These are phyloP conservation scores for Candida sphagnicola DNA, from an alignment of 805 yeast genomes.

Conservation along the genomic window DNA sequence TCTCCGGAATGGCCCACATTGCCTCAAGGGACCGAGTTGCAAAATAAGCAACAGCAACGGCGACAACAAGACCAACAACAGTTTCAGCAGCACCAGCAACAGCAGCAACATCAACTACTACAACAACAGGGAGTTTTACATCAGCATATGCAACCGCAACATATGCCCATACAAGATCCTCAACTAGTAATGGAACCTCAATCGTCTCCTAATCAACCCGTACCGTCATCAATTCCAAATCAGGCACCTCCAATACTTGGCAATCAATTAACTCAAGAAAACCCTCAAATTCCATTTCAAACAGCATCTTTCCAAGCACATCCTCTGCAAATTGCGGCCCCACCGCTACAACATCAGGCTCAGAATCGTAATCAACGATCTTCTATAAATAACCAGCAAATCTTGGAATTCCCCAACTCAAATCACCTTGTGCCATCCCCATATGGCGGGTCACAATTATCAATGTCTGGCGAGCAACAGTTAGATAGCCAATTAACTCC, in stretches of 20 bases:
- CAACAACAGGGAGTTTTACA: no score
- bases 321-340: background rate
- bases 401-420: background rate
- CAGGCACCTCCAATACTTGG: background rate
- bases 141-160: background rate
- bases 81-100: slow-evolving; percentile 3
- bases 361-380: no score
- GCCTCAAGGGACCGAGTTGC: background rate
- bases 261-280: background rate
- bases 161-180: background rate
- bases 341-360: background rate
- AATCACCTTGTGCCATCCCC: slow-evolving; percentile 9
- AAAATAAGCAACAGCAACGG: background rate
- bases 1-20: slow-evolving; percentile 1
- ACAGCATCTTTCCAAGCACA: background rate
- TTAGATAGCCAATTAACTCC: slow-evolving; percentile 2
- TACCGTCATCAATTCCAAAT: background rate
- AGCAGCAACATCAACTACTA: slow-evolving; percentile 1
- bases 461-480: background rate
- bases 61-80: slow-evolving; percentile 1
- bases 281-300: background rate
- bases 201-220: background rate
- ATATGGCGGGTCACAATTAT: slow-evolving; percentile 10
- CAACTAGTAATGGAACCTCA: background rate
- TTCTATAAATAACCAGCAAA: background rate